These are phyloP conservation scores for Gaultheria prostrata DNA, from an alignment of 148 eudicot species.

Conservation along the genomic window DNA sequence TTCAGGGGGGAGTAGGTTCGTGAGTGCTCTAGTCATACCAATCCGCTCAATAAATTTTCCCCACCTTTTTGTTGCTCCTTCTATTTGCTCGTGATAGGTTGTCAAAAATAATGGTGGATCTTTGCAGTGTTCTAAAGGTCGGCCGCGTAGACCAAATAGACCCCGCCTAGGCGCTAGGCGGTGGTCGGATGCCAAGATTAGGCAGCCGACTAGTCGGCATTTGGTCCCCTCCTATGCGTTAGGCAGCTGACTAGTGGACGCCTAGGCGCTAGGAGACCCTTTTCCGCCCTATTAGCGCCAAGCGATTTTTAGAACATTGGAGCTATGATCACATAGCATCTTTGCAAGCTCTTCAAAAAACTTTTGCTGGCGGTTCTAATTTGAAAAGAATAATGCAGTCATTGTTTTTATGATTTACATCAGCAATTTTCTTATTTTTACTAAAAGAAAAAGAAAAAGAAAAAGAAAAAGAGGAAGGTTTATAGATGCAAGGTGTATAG, in stretches of 20 bases:
- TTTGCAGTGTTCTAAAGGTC: neutral
- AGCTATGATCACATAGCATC: neutral
- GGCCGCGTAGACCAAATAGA: too few species aligned
- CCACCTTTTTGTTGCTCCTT: neutral
- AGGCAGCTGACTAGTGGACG: too few species aligned
- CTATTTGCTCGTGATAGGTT: neutral
- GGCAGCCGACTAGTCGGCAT: too few species aligned
- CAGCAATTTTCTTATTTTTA: neutral
- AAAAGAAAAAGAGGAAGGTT: neutral
- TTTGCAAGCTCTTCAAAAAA: neutral
- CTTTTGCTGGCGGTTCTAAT: neutral
- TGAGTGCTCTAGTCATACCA: neutral
- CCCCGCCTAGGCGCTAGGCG: too few species aligned
- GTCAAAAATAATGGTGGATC: neutral
- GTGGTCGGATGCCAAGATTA: too few species aligned
- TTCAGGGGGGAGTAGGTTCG: neutral
- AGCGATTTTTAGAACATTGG: neutral
- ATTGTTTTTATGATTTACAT: neutral
- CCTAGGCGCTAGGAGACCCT: too few species aligned
- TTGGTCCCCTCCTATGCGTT: too few species aligned
- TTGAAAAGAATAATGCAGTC: neutral
- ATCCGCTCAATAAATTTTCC: neutral
- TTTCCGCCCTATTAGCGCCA: too few species aligned
- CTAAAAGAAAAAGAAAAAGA: neutral
- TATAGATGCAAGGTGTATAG: neutral